A percentile compares a stretch with the other conserved stretches of the same genome.
Conservation (phyloP, 1,139 yeast species). For the Pichia sp. region DNA sequence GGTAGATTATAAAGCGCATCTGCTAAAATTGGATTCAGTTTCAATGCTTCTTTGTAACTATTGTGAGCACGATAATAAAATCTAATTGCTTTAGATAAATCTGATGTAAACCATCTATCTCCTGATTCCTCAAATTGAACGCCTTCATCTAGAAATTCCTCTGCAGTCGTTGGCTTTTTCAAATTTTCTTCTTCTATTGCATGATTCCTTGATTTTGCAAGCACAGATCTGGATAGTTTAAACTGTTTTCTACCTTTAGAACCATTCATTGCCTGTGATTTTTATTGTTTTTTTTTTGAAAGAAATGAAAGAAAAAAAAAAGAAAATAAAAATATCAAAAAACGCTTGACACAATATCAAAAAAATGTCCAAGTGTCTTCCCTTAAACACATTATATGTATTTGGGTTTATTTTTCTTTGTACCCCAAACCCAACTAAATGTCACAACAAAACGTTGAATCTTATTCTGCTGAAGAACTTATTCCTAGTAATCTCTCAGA, state of each 20-base stretch:
- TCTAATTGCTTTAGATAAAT: conserved; percentile 44
- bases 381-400: neutral
- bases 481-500: neutral
- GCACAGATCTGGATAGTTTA: conserved; percentile 18
- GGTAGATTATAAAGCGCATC: conserved; percentile 46
- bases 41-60: conserved; percentile 33
- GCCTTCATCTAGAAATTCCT: conserved; percentile 43
- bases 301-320: neutral
- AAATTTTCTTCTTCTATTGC: neutral
- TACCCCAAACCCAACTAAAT: neutral
- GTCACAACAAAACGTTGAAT: neutral
- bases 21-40: conserved; percentile 20
- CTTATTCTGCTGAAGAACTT: conserved; percentile 1
- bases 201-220: conserved; percentile 14
- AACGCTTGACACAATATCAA: neutral
- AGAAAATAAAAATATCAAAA: neutral
- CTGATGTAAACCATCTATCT: conserved; percentile 53
- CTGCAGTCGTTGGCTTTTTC: conserved; percentile 33
- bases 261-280: neutral
- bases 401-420: neutral
- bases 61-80: conserved; percentile 46
- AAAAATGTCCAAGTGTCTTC: neutral
- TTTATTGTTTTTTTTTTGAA: neutral
- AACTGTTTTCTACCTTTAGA: conserved; percentile 9
- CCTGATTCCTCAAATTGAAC: conserved; percentile 49